Base-by-base conservation (phyloP, 306 rosid genomes). In the Trichosanthes cucumerina region DNA sequence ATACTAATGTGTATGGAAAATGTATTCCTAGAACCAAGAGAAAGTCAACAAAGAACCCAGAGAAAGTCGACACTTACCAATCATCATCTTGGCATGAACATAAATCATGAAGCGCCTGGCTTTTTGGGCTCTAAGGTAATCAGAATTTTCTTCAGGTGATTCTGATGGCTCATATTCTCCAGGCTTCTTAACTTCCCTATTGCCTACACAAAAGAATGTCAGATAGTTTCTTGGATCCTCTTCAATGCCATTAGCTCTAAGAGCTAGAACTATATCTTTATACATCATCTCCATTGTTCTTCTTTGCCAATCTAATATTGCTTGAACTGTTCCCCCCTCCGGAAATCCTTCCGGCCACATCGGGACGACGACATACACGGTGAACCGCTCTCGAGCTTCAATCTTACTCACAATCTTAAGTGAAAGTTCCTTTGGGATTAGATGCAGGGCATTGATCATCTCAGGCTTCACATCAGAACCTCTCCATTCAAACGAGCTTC, bases 261-360 rank as follows among this genome's bases (percentile, higher is more conserved):
- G 76, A 6, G 84, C 84, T n/a, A 44, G 8, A 71, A 73, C 54
- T 41, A 86, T 49, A 75, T 86, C 89, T 41, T 39, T 59, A 33
- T 86, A 86, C 89, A 86, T 86, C 87, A 86, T 81, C 14, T 84
- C 82, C 89, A 86, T 79, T 2, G 89, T 86, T 76, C 89, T 86
- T 80, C 80, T 86, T 80, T 86, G 89, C 89, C 89, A 86, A 65
- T 86, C 89, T 24, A 86, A 60, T 76, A 86, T 86, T 1, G 89
- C 89, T 71, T 86, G 89, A 80, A 86, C 89, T 4, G 89, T 77
- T 72, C 82, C 89, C 0, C 82, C 75, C 77, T 81, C 89, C 2
- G 89, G 89, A 24, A 84, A 1, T 16, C 89, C 89, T 84, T 86
- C 89, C 11, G 89, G 89, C 89, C 89, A 86, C 87, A 86, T 84